phyloP scores from a whole-genome alignment of 345 rosid species.

The Lagerstroemia speciosa region DNA sequence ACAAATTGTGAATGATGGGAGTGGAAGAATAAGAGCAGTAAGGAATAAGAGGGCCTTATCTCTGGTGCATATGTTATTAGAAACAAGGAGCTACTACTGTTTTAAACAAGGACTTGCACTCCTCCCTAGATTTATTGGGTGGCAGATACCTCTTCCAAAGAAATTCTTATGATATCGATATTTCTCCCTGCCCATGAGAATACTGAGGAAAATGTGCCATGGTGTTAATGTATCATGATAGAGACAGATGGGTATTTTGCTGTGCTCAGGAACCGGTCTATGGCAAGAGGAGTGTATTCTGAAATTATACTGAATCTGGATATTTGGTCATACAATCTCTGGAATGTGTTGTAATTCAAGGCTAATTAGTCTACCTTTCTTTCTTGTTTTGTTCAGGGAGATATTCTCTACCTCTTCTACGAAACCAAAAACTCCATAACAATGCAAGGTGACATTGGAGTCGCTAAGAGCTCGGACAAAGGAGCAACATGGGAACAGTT shows the following conservation, averaged over 20 bases:
- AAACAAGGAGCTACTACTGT: neutral
- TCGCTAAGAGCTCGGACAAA: slow-evolving; percentile 64
- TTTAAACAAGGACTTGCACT: no score
- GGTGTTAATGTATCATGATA: neutral
- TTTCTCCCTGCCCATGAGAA: neutral
- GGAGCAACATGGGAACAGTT: slow-evolving; percentile 92
- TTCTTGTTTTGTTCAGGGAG: slow-evolving; percentile 38
- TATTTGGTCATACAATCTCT: neutral
- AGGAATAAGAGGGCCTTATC: neutral
- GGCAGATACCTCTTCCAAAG: no score
- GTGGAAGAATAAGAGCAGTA: neutral
- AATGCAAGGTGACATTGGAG: slow-evolving; percentile 92
- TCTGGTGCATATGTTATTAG: neutral
- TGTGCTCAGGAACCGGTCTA: neutral
- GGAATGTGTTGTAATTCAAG: neutral
- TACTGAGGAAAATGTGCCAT: neutral
- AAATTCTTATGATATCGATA: no score
- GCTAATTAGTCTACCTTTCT: neutral
- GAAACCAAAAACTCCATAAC: slow-evolving; percentile 79
- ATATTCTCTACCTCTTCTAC: slow-evolving; percentile 58
- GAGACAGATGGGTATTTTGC: neutral
- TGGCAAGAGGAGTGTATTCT: neutral
- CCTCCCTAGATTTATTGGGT: no score
- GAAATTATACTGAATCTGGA: neutral
- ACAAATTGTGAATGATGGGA: neutral